Base-by-base conservation (phyloP, 2,329 filamentous ascomycete genomes). In the Arthroderma sp. region DNA sequence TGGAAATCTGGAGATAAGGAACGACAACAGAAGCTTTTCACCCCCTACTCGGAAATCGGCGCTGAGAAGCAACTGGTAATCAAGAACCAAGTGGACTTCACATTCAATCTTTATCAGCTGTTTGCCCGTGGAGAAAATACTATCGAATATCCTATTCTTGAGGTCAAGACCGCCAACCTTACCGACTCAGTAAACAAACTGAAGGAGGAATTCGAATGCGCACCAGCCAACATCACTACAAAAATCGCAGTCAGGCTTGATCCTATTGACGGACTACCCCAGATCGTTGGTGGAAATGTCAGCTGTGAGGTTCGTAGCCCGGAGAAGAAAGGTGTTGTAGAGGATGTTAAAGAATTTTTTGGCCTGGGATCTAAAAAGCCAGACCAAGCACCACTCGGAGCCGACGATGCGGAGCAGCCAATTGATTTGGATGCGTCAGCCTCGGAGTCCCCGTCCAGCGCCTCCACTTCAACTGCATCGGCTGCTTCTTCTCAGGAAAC, bases 331-430 rank as follows among this genome's bases (percentile, higher is more conserved):
- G 85, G 84, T 42, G 76, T 96, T 40, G 84, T 95, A 40, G 89
- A 94, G 57, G 88, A 86, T 37, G 85, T 96, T 52, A 98, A 98
- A 73, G 93, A 88, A 52, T 77, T 95, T 50, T 93, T 98, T 59
- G 91, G 91, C 4, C 88, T 96, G 59, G 91, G 89, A 28, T 84
- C 84, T 57, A 86, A 85, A 67, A 94, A 94, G 66, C 83, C 83
- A 50, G 84, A 89, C 45, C 83, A 94, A 64, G 73, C 75, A 50
- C 68, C 75, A 5, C 59, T 94, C 31, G 74, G 77, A 47, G 83
- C 74, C 22, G 77, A 73, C 36, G 62, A 66, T 28, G 58, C 65
- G 1, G 70, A 73, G 44, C 70, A 66, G 52, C 61, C 70, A 7
- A 66, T 72, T 45, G 63, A 66, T 10, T 61, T 70, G 42, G 63